Conservation (phyloP, 2,329 filamentous ascomycete species). For the Fusarium pseudoanthophilum region DNA sequence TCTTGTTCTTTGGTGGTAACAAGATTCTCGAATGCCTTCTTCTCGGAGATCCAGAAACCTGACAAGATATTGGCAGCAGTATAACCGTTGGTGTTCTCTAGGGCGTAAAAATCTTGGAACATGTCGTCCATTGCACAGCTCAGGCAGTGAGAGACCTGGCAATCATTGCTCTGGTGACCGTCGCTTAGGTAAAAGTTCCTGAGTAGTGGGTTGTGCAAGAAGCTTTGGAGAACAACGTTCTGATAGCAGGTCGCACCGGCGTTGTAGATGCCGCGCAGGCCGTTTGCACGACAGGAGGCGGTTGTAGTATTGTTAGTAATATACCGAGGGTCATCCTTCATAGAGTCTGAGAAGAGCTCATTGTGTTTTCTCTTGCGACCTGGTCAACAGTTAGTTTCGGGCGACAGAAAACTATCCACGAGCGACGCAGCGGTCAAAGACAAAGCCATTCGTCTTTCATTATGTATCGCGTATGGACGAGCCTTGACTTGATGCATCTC, state of each 20-base stretch:
- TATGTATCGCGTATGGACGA: background rate
- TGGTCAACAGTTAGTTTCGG: conserved; percentile 40
- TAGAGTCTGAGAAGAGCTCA: conserved; percentile 72
- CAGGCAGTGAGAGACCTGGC: conserved; percentile 70
- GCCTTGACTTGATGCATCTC: background rate
- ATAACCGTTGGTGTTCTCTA: conserved; percentile 87
- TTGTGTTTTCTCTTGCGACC: conserved; percentile 81
- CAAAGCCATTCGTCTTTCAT: background rate
- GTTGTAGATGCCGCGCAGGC: conserved; percentile 93
- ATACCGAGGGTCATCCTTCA: conserved; percentile 79
- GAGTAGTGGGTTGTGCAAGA: conserved; percentile 92
- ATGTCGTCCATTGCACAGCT: conserved; percentile 79
- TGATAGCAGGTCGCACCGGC: conserved; percentile 99
- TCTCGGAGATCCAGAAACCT: conserved; percentile 88
- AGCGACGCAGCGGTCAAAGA: background rate
- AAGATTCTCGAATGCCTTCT: conserved; percentile 75
- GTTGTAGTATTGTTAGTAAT: conserved; percentile 81
- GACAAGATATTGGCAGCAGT: conserved; percentile 90
- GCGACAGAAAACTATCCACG: background rate
- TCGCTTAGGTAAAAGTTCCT: conserved; percentile 93
- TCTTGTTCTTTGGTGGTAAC: conserved; percentile 96
- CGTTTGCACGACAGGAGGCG: conserved; percentile 85
- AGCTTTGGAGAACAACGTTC: conserved; percentile 92
- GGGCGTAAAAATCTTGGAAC: conserved; percentile 76
- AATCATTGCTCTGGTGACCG: conserved; percentile 83